Conservation (phyloP, 2,329 filamentous ascomycete genomes). For the Colletotrichum neosansevieriae region DNA sequence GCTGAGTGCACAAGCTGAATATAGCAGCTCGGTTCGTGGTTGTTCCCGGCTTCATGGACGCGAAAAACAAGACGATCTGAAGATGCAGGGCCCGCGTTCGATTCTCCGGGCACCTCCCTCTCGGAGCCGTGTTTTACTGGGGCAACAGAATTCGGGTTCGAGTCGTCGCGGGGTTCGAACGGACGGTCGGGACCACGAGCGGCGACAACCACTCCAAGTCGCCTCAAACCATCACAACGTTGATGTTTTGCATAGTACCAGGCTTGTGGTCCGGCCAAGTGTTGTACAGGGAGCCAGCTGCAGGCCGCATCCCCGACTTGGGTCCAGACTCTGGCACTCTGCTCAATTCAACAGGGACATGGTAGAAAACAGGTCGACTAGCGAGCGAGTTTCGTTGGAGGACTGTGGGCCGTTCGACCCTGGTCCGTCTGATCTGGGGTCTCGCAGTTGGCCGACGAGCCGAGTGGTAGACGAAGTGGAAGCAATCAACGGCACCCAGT, state of each 20-base stretch:
- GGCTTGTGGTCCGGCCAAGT: background rate
- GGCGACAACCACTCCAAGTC: background rate
- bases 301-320: background rate
- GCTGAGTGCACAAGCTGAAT: background rate
- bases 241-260: background rate
- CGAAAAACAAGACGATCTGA: constrained; percentile 17
- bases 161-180: background rate
- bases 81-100: background rate
- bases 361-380: no score
- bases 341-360: background rate
- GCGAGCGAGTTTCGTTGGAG: background rate
- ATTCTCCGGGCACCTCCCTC: constrained; percentile 19
- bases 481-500: constrained; percentile 17
- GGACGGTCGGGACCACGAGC: constrained; percentile 3
- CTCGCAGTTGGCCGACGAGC: constrained; percentile 39
- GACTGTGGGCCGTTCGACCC: background rate
- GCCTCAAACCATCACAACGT: constrained; percentile 7
- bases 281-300: background rate
- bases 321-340: background rate
- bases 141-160: constrained; percentile 22
- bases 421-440: constrained; percentile 30
- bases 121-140: constrained; percentile 37
- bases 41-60: constrained; percentile 5
- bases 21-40: constrained; percentile 22
- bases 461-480: constrained; percentile 34